Percentiles rank a stretch among this genome's conserved stretches.
These are phyloP conservation scores for Afroboletus lepidellus DNA, from an alignment of 1,284 basidiomycete species.

Conservation along the genomic window DNA sequence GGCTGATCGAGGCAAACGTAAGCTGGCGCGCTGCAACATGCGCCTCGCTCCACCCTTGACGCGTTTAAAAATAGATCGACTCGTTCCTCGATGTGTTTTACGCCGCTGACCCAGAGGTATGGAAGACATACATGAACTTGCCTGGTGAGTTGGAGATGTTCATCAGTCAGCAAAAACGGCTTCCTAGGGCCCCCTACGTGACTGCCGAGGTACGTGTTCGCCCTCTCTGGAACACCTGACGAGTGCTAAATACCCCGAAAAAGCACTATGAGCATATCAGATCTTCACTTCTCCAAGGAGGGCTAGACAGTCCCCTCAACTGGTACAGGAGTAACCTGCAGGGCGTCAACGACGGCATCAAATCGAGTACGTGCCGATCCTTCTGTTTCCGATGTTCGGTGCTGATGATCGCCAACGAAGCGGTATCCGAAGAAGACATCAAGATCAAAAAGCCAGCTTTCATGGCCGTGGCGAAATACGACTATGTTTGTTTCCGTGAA, in stretches of 20 bases:
- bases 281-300: conserved; percentile 26
- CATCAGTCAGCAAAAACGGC: conserved; percentile 24
- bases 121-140: conserved; percentile 35
- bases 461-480: conserved; percentile 32
- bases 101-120: conserved; percentile 34
- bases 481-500: conserved; percentile 26
- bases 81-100: conserved; percentile 34
- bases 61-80: conserved; percentile 23
- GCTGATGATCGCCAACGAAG: conserved; percentile 12
- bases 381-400: neutral
- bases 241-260: conserved; percentile 3
- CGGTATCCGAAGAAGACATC: conserved; percentile 22
- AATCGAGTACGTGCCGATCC: conserved; percentile 18
- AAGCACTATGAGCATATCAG: conserved; percentile 31
- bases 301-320: conserved; percentile 32
- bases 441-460: conserved; percentile 32
- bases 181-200: conserved; percentile 32
- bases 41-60: too few species aligned
- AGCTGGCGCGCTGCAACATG: too few species aligned
- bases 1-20: conserved; percentile 34
- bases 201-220: conserved; percentile 29
- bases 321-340: conserved; percentile 29
- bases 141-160: conserved; percentile 34
- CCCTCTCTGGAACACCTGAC: neutral
- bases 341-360: conserved; percentile 25